Evolutionary conservation across 352 stramenopile species (phyloP).

Genomic region (Globisporangium canariense): DNA sequence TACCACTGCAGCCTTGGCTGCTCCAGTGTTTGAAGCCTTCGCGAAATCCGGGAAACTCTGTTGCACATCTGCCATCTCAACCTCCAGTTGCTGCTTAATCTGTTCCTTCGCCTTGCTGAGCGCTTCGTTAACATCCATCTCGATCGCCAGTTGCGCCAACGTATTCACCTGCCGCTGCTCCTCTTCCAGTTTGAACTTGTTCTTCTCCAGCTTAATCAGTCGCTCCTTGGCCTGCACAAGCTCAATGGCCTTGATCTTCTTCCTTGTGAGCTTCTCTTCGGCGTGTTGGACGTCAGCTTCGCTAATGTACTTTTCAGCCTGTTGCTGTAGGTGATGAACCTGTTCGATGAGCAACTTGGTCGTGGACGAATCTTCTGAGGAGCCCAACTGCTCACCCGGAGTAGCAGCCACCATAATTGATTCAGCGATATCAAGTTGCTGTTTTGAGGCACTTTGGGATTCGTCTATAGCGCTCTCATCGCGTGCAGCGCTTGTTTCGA

Average conservation of each 20-base stretch:
- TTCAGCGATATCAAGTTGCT: not conserved
- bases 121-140: conserved; percentile 29
- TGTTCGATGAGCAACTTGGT: conserved; percentile 46
- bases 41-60: conserved; percentile 26
- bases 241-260: conserved; percentile 39
- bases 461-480: not conserved
- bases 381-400: conserved; percentile 24
- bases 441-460: not conserved
- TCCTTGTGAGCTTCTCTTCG: conserved; percentile 30
- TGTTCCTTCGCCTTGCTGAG: conserved; percentile 23
- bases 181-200: conserved; percentile 33
- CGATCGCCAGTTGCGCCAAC: conserved; percentile 36
- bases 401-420: not conserved
- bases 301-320: not conserved
- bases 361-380: conserved; percentile 43
- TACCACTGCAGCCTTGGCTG: not conserved
- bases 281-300: conserved; percentile 7
- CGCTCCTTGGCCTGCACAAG: conserved; percentile 36
- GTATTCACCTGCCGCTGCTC: conserved; percentile 37
- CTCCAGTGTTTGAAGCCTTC: not conserved
- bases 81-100: conserved; percentile 26
- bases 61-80: conserved; percentile 31
- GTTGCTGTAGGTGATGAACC: conserved; percentile 17
- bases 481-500: conserved; percentile 1
- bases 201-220: conserved; percentile 29